phyloP scores from a whole-genome alignment of 768 basidiomycete genomes.

The Rhodotorula toruloides region DNA sequence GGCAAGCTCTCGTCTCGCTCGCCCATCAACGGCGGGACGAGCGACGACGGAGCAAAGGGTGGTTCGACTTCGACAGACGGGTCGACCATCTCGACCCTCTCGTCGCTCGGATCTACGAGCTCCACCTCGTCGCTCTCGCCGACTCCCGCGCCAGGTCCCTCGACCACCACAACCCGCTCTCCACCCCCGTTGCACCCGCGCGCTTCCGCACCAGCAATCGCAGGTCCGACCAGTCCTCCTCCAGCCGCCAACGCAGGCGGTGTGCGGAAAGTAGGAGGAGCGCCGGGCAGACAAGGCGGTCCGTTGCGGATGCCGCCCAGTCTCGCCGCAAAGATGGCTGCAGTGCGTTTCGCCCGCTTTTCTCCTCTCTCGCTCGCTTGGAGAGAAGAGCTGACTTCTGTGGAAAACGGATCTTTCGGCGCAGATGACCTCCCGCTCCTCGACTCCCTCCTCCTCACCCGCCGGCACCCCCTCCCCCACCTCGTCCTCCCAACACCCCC shows the following conservation, averaged over 20 bases:
- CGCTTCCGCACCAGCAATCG: neutral
- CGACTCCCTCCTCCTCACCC: neutral
- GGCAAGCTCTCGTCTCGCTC: neutral
- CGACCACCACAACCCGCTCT: too few relatives aligned
- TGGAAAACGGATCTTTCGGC: neutral
- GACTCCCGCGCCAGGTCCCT: too few relatives aligned
- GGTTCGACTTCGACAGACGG: neutral
- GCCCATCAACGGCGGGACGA: neutral
- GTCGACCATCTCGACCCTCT: neutral
- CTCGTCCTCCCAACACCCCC: slow-evolving; percentile 49
- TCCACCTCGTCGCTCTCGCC: too few relatives aligned
- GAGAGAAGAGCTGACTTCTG: slow-evolving; percentile 1
- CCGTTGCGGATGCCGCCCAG: slow-evolving; percentile 63
- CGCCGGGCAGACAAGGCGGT: neutral
- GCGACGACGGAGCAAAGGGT: too few relatives aligned
- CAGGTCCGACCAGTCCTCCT: neutral
- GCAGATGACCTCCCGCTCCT: slow-evolving; percentile 1
- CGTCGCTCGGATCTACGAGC: too few relatives aligned
- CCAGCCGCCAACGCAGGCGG: neutral
- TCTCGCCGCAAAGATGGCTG: slow-evolving; percentile 89
- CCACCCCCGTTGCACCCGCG: neutral
- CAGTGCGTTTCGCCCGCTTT: slow-evolving; percentile 53
- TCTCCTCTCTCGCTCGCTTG: neutral
- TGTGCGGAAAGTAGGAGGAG: slow-evolving; percentile 19
- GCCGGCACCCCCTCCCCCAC: slow-evolving; percentile 47